Percentiles rank a stretch among this genome's conserved stretches.
phyloP scores from a whole-genome alignment of 805 yeast species.

The Teunomyces barrocoloradensis region DNA sequence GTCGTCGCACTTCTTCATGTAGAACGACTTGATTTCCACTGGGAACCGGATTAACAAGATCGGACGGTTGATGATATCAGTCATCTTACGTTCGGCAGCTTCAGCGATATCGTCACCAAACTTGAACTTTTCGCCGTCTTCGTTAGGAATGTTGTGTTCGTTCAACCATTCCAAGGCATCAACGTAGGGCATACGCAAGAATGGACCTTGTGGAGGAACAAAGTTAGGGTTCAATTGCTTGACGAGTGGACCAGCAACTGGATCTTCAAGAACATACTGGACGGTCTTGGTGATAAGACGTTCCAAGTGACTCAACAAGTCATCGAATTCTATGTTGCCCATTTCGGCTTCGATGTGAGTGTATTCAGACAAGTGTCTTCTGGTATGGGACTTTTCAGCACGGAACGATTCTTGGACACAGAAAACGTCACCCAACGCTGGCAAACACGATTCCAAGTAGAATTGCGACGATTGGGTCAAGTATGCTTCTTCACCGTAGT shows the following conservation, averaged over 20 bases:
- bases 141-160: conserved; percentile 92
- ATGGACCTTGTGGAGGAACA: conserved; percentile 78
- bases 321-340: conserved; percentile 84
- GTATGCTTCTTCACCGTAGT: conserved; percentile 96
- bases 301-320: conserved; percentile 82
- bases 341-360: conserved; percentile 97
- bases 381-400: conserved; percentile 97
- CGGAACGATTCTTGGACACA: conserved; percentile 98
- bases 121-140: conserved; percentile 87
- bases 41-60: conserved; percentile 94
- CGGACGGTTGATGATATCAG: conserved; percentile 90
- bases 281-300: conserved; percentile 66
- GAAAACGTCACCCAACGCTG: conserved; percentile 95
- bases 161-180: conserved; percentile 95
- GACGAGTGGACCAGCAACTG: conserved; percentile 86
- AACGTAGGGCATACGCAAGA: conserved; percentile 86
- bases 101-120: conserved; percentile 99
- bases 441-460: conserved; percentile 93
- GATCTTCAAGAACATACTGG: conserved; percentile 79
- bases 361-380: conserved; percentile 96
- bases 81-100: conserved; percentile 99
- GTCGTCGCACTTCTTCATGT: conserved; percentile 90
- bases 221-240: conserved; percentile 92
- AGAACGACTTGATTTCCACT: conserved; percentile 93
- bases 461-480: conserved; percentile 96